Percentiles rank a stretch among this genome's conserved stretches.
Evolutionary conservation across 306 rosid species (phyloP).

Genomic region (Vicia sativa): DNA sequence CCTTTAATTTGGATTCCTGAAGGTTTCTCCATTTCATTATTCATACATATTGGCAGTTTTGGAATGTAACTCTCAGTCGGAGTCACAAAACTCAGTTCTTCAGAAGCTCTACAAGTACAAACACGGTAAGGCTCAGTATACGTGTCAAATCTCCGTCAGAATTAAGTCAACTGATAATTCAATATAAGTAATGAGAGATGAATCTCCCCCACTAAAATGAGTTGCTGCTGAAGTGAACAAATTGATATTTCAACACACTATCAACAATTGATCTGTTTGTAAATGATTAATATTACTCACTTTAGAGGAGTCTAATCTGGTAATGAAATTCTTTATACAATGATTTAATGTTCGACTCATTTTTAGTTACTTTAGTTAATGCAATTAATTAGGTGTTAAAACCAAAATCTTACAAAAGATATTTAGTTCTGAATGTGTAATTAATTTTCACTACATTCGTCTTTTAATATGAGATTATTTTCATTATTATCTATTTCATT

Average conservation of each 20-base stretch:
- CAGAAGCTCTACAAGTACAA: constrained; percentile 56
- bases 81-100: constrained; percentile 51
- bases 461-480: too few species aligned
- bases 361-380: too few species aligned
- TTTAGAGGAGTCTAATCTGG: background rate
- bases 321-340: constrained; percentile 43
- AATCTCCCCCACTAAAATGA: background rate
- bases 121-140: constrained; percentile 35
- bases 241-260: background rate
- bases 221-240: background rate
- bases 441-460: too few species aligned
- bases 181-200: constrained; percentile 26
- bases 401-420: too few species aligned
- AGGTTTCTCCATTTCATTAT: constrained; percentile 42
- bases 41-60: constrained; percentile 52
- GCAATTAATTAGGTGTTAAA: too few species aligned
- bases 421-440: too few species aligned
- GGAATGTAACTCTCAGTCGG: constrained; percentile 55
- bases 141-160: constrained; percentile 31
- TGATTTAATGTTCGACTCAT: too few species aligned
- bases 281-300: background rate
- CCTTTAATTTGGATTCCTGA: constrained; percentile 45
- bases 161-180: constrained; percentile 10
- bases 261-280: background rate
- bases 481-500: too few species aligned